Percentiles rank a stretch among this genome's conserved stretches.
Evolutionary conservation across 1,284 basidiomycete genomes (phyloP).

Genomic region (Austroboletus novae-zelandiae): DNA sequence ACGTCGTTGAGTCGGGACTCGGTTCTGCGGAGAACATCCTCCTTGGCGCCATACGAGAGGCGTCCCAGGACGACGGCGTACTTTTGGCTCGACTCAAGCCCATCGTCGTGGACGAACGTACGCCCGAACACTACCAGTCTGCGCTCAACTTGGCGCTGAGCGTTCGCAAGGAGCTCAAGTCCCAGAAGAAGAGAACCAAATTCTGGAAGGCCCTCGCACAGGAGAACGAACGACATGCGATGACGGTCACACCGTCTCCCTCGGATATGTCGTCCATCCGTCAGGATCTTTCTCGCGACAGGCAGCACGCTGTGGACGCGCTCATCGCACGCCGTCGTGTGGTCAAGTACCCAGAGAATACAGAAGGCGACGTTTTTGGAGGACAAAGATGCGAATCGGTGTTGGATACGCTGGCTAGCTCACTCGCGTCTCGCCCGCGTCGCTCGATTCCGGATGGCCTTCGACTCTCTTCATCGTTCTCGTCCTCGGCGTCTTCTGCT

Average conservation of each 20-base stretch:
- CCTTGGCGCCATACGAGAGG: conserved; percentile 44
- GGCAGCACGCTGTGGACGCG: conserved; percentile 39
- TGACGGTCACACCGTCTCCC: conserved; percentile 46
- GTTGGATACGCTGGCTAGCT: conserved; percentile 21
- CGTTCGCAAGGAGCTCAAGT: conserved; percentile 42
- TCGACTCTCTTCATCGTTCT: conserved; percentile 18
- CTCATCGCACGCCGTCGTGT: conserved; percentile 30
- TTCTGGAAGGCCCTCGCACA: conserved; percentile 49
- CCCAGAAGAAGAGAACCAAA: conserved; percentile 40
- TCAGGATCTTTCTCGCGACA: conserved; percentile 39
- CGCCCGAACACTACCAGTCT: conserved; percentile 47
- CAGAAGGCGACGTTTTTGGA: conserved; percentile 26
- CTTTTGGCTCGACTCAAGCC: conserved; percentile 47
- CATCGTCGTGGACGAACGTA: conserved; percentile 40
- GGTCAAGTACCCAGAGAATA: conserved; percentile 9
- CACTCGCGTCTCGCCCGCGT: conserved; percentile 28
- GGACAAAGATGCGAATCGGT: conserved; percentile 13
- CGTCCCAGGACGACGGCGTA: conserved; percentile 37
- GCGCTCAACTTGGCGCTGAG: conserved; percentile 47
- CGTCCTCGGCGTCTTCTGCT: conserved; percentile 25
- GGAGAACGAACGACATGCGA: conserved; percentile 32
- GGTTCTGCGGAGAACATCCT: conserved; percentile 44
- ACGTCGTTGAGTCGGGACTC: conserved; percentile 16
- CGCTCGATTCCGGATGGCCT: conserved; percentile 12
- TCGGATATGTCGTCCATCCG: conserved; percentile 52